Percentiles rank a stretch among this genome's conserved stretches.
These are phyloP conservation scores for Coemansia aciculifera DNA, from an alignment of 192 early-diverging fungal genomes.

Conservation along the genomic window DNA sequence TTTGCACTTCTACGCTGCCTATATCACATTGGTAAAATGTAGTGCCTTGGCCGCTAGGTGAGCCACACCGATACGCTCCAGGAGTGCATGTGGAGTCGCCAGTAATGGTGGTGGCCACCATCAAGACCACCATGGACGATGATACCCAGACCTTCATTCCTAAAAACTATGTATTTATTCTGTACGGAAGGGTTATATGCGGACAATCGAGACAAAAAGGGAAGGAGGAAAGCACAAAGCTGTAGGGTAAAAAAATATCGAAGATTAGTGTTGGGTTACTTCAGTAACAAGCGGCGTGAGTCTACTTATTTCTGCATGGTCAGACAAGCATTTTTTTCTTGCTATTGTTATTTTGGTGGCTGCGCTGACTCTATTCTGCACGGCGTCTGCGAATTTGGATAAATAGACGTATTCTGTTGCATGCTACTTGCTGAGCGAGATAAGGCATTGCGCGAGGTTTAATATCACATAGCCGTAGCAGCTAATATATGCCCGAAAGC, in stretches of 20 bases:
- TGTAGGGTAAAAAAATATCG: slow-evolving; percentile 5
- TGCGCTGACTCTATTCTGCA: neutral
- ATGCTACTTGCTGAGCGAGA: neutral
- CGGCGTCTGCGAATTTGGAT: neutral
- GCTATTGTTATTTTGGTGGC: neutral
- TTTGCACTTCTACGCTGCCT: slow-evolving; percentile 31
- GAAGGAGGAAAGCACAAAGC: neutral
- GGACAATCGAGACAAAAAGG: neutral
- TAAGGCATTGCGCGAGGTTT: slow-evolving; percentile 10
- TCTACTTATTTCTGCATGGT: neutral
- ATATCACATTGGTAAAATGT: slow-evolving; percentile 40
- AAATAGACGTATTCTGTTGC: slow-evolving; percentile 11
- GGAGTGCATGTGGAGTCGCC: slow-evolving; percentile 25
- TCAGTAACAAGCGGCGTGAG: neutral
- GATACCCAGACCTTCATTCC: slow-evolving; percentile 5
- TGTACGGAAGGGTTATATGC: neutral
- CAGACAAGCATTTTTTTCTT: neutral
- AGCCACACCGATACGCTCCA: slow-evolving; percentile 40
- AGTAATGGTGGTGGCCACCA: slow-evolving; percentile 1
- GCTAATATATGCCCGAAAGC: slow-evolving; percentile 11
- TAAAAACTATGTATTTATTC: neutral
- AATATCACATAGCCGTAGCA: slow-evolving; percentile 28
- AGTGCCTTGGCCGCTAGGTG: slow-evolving; percentile 31
- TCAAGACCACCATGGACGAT: neutral
- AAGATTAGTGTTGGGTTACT: neutral